These are phyloP conservation scores for Nidularia sp. DNA, from an alignment of 768 basidiomycete genomes.

Conservation along the genomic window DNA sequence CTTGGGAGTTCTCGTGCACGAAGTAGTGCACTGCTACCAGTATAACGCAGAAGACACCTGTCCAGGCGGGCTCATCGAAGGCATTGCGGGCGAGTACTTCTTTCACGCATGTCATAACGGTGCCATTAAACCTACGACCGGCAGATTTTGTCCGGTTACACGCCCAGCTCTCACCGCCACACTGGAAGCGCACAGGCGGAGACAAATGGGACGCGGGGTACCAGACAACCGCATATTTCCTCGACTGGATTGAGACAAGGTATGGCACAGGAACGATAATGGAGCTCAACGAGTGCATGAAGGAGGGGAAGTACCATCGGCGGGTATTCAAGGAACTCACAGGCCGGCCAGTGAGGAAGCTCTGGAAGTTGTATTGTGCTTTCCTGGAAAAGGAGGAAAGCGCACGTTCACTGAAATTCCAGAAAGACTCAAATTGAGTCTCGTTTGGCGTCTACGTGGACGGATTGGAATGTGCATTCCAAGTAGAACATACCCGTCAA, in stretches of 20 bases:
- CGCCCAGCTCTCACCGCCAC: constrained; percentile 58
- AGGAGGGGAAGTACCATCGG: constrained; percentile 43
- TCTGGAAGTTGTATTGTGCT: constrained; percentile 57
- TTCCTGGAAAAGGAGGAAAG: constrained; percentile 18
- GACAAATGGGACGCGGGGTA: constrained; percentile 76
- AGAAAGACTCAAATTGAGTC: neutral
- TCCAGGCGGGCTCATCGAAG: constrained; percentile 73
- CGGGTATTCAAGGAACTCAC: constrained; percentile 49
- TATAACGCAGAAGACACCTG: constrained; percentile 56
- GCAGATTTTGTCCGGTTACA: constrained; percentile 70
- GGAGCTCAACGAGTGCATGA: constrained; percentile 54
- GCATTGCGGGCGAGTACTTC: constrained; percentile 60
- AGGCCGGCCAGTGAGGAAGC: constrained; percentile 44
- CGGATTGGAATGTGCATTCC: too few species aligned
- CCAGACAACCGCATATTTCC: constrained; percentile 68
- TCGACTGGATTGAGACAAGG: constrained; percentile 60
- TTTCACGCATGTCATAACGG: neutral
- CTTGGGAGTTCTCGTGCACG: constrained; percentile 66
- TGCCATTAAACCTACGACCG: neutral
- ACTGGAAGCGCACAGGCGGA: constrained; percentile 53
- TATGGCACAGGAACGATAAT: constrained; percentile 51
- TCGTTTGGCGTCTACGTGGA: neutral
- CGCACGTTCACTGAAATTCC: neutral
- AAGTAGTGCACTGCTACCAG: constrained; percentile 80
- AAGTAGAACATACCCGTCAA: too few species aligned